Evolutionary conservation across 768 basidiomycete genomes (phyloP), one percentile per base, ranked within the genome.

Genomic region (Lactarius hengduanensis): DNA sequence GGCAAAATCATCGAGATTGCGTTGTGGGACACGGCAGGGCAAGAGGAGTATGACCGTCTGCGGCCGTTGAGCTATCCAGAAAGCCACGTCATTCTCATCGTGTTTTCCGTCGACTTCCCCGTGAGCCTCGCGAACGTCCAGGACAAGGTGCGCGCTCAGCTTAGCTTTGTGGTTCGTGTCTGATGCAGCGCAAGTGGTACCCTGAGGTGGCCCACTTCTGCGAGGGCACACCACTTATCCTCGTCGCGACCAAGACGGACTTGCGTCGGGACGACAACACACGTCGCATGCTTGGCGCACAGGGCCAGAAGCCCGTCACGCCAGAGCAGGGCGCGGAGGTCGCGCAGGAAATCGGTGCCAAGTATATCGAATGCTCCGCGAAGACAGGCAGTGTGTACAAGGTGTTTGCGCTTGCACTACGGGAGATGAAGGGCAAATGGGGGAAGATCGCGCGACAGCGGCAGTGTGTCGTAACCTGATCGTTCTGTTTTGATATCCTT

Each of bases 11-110:
- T 99, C 68, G 94, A 97, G 74, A 84, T 99, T 53, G 96, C 97
- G n/a, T 82, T 99, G 20, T 99, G 96, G 94, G 95, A 98, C 78
- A 98, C 95, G 1, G 95, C 95, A 0, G 95, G 95, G 32, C 95
- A 97, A 76, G 95, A 98, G 78, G 95, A 98, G 79, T 98, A 97
- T 77, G 94, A 96, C 76, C 84, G 91, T 69, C 83, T 95, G 63
- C 83, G 92, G 70, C 91, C 92, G 22, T 81, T 94, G 69, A 91
- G 89, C 75, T 94, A 94, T 71, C 91, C 92, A 22, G 92, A 94
- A 76, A 90, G 88, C 81, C 85, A 93, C 73, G 91, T 94, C 66
- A 93, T 96, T 72, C 89, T 96, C 71, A 92, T 96, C 71, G 94
- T 96, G 34, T 97, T 96, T 80, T 94, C 92, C 13, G 81, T 96